A percentile compares a stretch with the other conserved stretches of the same genome.
Conservation (phyloP, 2,329 filamentous ascomycete species). For the Fusarium devonianum region DNA sequence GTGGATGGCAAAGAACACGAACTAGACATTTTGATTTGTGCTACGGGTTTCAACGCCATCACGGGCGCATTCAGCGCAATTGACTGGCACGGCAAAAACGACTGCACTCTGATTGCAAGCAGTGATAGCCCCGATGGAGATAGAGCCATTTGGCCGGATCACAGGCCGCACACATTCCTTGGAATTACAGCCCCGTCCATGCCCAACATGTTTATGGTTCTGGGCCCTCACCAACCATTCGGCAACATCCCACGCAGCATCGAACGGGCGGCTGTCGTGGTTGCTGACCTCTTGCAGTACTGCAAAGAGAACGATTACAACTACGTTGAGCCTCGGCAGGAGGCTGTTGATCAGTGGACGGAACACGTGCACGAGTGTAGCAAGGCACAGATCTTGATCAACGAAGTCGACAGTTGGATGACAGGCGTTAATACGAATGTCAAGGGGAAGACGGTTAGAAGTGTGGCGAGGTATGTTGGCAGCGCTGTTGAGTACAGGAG, state of each 20-base stretch:
- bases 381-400: conserved; percentile 49
- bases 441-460: conserved; percentile 53
- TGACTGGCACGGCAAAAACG: conserved; percentile 22
- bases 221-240: conserved; percentile 29
- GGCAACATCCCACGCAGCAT: conserved; percentile 32
- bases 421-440: conserved; percentile 62
- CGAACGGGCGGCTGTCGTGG: conserved; percentile 2
- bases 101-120: conserved; percentile 10
- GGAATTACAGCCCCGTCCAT: conserved; percentile 16
- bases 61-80: conserved; percentile 29
- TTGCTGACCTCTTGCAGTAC: conserved; percentile 17
- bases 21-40: conserved; percentile 63
- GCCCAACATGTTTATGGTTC: conserved; percentile 38
- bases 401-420: conserved; percentile 57
- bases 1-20: conserved; percentile 14
- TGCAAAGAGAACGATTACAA: conserved; percentile 21
- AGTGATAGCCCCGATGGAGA: conserved; percentile 14
- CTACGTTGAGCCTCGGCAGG: conserved; percentile 9
- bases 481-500: conserved; percentile 22
- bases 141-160: conserved; percentile 29
- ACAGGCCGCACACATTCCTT: conserved; percentile 15
- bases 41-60: conserved; percentile 63
- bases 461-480: conserved; percentile 43
- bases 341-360: conserved; percentile 30
- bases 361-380: conserved; percentile 56